Evolutionary conservation across 78 protist species (phyloP).

Genomic region (Goniomonas avonlea): DNA sequence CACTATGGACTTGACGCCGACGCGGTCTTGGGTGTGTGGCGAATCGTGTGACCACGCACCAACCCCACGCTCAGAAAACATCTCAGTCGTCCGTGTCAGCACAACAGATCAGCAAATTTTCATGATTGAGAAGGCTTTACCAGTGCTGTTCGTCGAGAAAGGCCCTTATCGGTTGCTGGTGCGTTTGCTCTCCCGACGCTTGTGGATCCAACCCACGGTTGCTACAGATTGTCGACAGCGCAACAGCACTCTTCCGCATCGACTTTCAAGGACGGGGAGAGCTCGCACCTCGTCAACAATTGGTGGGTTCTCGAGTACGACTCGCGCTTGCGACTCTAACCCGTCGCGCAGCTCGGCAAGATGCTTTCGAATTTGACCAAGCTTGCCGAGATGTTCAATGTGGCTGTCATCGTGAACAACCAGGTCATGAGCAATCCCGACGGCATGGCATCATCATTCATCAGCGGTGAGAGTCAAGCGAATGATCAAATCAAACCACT

Average conservation of each 20-base stretch:
- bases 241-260: constrained; percentile 45
- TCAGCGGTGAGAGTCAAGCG: too few relatives aligned
- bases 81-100: background rate
- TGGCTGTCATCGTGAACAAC: constrained; percentile 30
- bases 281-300: constrained; percentile 42
- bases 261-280: constrained; percentile 52
- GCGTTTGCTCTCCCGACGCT: background rate
- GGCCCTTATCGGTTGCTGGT: background rate
- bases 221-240: constrained; percentile 32
- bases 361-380: constrained; percentile 10
- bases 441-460: too few relatives aligned
- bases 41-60: background rate
- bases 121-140: background rate
- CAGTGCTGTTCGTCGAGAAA: too few relatives aligned
- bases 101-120: background rate
- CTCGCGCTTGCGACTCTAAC: background rate
- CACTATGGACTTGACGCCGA: background rate
- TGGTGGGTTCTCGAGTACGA: constrained; percentile 10
- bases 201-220: too few relatives aligned
- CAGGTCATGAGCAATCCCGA: constrained; percentile 24
- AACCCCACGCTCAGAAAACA: background rate
- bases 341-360: background rate
- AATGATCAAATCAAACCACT: too few relatives aligned
- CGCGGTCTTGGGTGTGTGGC: background rate
- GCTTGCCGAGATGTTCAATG: constrained; percentile 40